Base-by-base conservation (phyloP, 208 protist genomes). In the Acanthamoeba polyphaga region DNA sequence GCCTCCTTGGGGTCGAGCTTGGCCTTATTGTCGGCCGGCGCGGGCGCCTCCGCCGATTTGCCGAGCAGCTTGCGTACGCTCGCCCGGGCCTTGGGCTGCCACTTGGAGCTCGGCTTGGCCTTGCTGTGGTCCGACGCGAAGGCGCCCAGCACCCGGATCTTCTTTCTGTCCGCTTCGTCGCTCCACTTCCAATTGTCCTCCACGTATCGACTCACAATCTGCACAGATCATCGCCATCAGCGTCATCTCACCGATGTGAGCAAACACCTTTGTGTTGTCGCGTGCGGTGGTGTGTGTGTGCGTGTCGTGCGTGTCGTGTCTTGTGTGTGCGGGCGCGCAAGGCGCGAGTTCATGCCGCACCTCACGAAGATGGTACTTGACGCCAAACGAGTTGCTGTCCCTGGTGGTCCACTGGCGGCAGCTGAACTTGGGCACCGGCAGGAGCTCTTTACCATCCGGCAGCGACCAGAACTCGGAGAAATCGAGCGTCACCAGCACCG, bases 131-230 rank as follows among this genome's bases (percentile, higher is more conserved):
- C 72, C 43, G 72, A 80, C 15, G 72, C 32, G 32, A 80, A 80
- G 34, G 34, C 29, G 34, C 43, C 34, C 19, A 80, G 72, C 72
- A 49, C 43, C 15, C 72, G 32, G 17, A 80, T 38, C 19, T 29
- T 22, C 72, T 80, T 80, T 8, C 34, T 32, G 4, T 70, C 29
- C 7, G 9, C 72, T 2, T 34, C 24, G 51, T 89, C 80, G 46
- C 17, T 38, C 80, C 80, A 89, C 51, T 89, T 89, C 80, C 80
- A 89, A n/a, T 66, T 89, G 24, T 89, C 80, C 34, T 89, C 80
- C 19, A 89, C n/a, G 80, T 62, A 89, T 4, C 80, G 24, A n/a
- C 80, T 89, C 19, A 89, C 53, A 13, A 89, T 89, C 80, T 89
- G 3, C 38, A 13, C 0, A 46, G n/a, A n/a, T n/a, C 13, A 9